Evolutionary conservation across 2,329 filamentous ascomycete species (phyloP).

Genomic region (Cladosporium sp.): DNA sequence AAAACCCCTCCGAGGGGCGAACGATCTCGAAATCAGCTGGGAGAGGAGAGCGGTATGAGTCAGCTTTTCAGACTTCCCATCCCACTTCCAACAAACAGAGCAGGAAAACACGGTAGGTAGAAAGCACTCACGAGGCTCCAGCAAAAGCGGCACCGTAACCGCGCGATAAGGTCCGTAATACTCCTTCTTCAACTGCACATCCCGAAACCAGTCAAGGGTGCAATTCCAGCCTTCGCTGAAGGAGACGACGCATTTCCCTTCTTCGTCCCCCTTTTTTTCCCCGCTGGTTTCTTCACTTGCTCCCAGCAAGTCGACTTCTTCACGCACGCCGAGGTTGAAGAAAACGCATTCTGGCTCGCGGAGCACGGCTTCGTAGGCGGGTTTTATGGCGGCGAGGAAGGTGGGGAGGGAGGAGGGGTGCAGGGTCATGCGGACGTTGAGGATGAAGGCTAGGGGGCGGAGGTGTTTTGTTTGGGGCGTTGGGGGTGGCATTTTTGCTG

Average conservation of each 20-base stretch:
- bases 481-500: no score
- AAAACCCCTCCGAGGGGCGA: slow-evolving; percentile 1
- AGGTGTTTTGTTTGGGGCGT: neutral
- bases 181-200: slow-evolving; percentile 27
- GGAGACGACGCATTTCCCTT: slow-evolving; percentile 4
- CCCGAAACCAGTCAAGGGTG: slow-evolving; percentile 13
- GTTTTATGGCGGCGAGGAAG: slow-evolving; percentile 17
- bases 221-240: slow-evolving; percentile 22
- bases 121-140: slow-evolving; percentile 34
- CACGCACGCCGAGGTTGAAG: slow-evolving; percentile 15
- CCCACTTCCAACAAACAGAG: no score
- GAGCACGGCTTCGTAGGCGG: slow-evolving; percentile 15
- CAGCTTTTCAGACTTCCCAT: no score
- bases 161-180: slow-evolving; percentile 41
- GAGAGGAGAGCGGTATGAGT: no score
- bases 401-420: slow-evolving; percentile 12
- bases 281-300: no score
- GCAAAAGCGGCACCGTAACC: slow-evolving; percentile 36
- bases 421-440: slow-evolving; percentile 19
- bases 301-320: slow-evolving; percentile 11
- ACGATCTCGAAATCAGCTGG: slow-evolving; percentile 8
- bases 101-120: no score
- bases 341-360: slow-evolving; percentile 16
- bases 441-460: slow-evolving; percentile 10
- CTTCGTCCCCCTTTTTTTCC: neutral